phyloP scores from a whole-genome alignment of 306 rosid genomes.

The Castanospermum australe region DNA sequence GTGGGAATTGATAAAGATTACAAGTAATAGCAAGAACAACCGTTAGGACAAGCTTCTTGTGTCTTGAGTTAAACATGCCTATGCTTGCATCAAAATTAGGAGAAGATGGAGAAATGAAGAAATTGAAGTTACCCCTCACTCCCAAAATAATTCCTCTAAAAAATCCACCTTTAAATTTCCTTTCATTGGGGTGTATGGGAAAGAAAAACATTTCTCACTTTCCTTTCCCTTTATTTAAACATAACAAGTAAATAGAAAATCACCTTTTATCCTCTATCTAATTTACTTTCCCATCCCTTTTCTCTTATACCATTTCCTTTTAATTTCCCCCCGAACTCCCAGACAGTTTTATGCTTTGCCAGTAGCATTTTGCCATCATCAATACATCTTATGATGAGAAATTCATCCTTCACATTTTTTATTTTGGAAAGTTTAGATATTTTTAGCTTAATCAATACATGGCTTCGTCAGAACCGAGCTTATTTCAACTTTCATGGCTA shows the following conservation, averaged over 20 bases:
- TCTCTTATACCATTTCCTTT: neutral
- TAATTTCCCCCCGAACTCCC: neutral
- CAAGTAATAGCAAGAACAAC: neutral
- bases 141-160: neutral
- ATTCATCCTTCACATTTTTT: neutral
- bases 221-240: neutral
- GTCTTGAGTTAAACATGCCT: neutral
- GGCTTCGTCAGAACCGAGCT: neutral
- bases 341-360: neutral
- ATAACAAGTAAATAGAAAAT: neutral
- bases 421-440: neutral
- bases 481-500: neutral
- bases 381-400: neutral
- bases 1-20: neutral
- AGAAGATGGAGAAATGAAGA: neutral
- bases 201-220: neutral
- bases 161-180: neutral
- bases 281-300: neutral
- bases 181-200: neutral
- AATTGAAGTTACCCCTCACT: neutral
- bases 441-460: neutral
- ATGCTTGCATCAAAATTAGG: neutral
- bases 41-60: neutral
- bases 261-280: neutral
- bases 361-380: neutral